Evolutionary conservation across 352 stramenopile genomes (phyloP), one percentile per base, ranked within the genome.

Genomic region (Pythium chondricola): DNA sequence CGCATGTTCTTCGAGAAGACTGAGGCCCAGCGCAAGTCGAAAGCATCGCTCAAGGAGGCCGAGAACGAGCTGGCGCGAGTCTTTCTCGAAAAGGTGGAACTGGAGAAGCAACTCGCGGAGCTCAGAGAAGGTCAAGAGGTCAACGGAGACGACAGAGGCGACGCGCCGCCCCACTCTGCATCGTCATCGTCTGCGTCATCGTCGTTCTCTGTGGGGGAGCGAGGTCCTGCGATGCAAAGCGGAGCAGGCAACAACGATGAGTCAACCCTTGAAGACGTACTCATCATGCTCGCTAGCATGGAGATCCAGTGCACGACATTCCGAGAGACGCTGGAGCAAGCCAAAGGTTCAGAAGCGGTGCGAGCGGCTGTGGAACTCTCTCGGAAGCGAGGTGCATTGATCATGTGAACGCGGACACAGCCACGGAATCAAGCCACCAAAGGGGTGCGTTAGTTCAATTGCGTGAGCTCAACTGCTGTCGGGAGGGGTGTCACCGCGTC

Each of bases 251-350:
- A 29, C 52, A 65, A 43, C 22, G 45, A 62, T 21, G 18, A 56
- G 11, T n/a, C 39, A 16, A 54, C 38, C 1, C 68, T 84, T 11
- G 63, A 84, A 13, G 76, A 88, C 24, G 42, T 84, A 37, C 56
- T 81, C 22, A 67, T 88, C 7, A 54, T 88, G 17, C 56, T 85
- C 9, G 74, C 77, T 41, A 86, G 77, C 52, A 63, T 88, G 35
- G 71, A 84, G 48, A 88, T 88, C 37, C 71, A 86, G 41, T 88
- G 77, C 47, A 64, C 61, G 8, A 60, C 71, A 13, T 63, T 88
- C 39, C 64, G 70, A 14, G 77, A 85, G 24, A 67, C 36, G 14
- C 55, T 88, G 21, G 63, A 71, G 31, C 55, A 59, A 31, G 30
- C 55, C 8, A 55, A 64, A 16, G 74, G 74, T 18, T 51, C 65